Percentiles rank a stretch among this genome's conserved stretches.
Evolutionary conservation across 2,329 filamentous ascomycete species (phyloP).

Genomic region (Ramularia collo-cygni): DNA sequence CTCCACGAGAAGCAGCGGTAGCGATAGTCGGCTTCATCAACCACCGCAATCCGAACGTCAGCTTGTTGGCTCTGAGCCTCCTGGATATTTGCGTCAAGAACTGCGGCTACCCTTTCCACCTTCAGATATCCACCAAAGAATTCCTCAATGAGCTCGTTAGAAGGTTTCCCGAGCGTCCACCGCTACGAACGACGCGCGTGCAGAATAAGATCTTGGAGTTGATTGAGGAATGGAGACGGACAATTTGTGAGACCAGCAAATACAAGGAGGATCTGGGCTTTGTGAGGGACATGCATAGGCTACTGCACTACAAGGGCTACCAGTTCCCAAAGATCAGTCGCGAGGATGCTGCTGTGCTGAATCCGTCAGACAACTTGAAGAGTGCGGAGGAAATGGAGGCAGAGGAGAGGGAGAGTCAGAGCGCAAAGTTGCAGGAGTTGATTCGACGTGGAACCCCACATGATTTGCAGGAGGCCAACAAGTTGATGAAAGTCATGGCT

Average conservation of each 20-base stretch:
- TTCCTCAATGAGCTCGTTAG: constrained; percentile 97
- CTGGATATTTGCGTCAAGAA: constrained; percentile 99
- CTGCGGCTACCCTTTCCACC: constrained; percentile 96
- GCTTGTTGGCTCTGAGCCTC: constrained; percentile 77
- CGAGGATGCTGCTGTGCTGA: constrained; percentile 93
- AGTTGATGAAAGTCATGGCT: constrained; percentile 98
- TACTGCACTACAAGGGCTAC: constrained; percentile 96
- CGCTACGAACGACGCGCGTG: constrained; percentile 75
- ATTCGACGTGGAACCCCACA: constrained; percentile 87
- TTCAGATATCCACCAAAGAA: constrained; percentile 97
- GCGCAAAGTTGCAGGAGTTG: constrained; percentile 94
- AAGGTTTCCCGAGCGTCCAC: constrained; percentile 88
- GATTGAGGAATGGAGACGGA: constrained; percentile 97
- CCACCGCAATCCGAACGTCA: constrained; percentile 92
- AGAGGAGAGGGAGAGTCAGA: constrained; percentile 89
- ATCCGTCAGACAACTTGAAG: constrained; percentile 92
- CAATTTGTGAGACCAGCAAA: constrained; percentile 94
- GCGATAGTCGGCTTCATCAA: constrained; percentile 93
- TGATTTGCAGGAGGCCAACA: constrained; percentile 93
- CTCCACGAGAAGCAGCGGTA: constrained; percentile 89
- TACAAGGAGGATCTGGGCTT: constrained; percentile 97
- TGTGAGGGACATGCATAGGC: constrained; percentile 93
- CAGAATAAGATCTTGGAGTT: constrained; percentile 90
- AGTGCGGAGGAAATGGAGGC: constrained; percentile 98
- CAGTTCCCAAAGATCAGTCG: constrained; percentile 84